These are phyloP conservation scores for Lunasporangiospora selenospora DNA, from an alignment of 192 early-diverging fungal genomes.

Conservation along the genomic window DNA sequence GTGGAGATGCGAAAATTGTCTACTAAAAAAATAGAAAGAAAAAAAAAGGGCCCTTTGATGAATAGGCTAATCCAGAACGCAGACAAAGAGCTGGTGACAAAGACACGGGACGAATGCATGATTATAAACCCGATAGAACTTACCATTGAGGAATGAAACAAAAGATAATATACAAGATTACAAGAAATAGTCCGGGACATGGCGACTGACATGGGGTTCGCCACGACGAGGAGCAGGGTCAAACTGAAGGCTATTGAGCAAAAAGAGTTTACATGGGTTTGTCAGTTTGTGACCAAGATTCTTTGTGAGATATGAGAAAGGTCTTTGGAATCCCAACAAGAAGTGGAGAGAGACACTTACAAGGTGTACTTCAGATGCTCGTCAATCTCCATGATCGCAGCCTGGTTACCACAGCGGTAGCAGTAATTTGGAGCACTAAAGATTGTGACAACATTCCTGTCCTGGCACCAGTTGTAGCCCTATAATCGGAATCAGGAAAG, in stretches of 20 bases:
- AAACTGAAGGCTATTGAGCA: conserved; percentile 78
- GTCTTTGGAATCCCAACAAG: background rate
- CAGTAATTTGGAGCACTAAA: conserved; percentile 99
- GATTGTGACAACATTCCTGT: conserved; percentile 98
- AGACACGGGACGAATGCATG: too few species aligned
- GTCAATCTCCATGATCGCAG: conserved; percentile 99
- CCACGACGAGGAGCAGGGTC: conserved; percentile 97
- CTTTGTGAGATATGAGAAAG: conserved; percentile 1
- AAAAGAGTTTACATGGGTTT: background rate
- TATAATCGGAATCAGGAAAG: conserved; percentile 26
- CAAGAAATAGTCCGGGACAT: conserved; percentile 99
- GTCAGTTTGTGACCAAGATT: background rate
- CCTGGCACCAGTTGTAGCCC: conserved; percentile 99
- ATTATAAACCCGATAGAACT: background rate
- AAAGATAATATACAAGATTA: conserved; percentile 54
- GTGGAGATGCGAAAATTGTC: too few species aligned
- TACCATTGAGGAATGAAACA: conserved; percentile 3
- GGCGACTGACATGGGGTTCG: conserved; percentile 97
- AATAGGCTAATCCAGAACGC: too few species aligned
- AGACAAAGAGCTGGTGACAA: too few species aligned
- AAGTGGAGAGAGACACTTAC: conserved; percentile 52
- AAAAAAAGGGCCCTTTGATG: too few species aligned
- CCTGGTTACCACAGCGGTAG: conserved; percentile 99
- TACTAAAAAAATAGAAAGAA: too few species aligned
- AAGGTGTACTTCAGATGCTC: conserved; percentile 99